A percentile compares a stretch with the other conserved stretches of the same genome.
Conservation (phyloP, 1,284 basidiomycete species). For the Lignosus rhinocerotis region DNA sequence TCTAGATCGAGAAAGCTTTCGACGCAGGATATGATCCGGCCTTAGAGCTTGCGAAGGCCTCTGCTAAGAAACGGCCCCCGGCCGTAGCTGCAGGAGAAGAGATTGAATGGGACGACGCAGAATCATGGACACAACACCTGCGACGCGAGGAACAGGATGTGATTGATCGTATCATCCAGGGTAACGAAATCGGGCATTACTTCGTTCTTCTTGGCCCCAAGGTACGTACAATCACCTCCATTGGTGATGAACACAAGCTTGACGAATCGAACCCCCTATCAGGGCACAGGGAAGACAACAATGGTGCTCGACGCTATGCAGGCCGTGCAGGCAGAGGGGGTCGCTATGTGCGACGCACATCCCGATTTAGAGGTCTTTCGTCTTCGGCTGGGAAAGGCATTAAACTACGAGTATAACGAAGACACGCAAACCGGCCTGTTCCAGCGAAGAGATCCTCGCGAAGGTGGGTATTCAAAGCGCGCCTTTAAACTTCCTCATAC, state of each 20-base stretch:
- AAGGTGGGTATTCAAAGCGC: conserved; percentile 48
- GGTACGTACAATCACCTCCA: conserved; percentile 36
- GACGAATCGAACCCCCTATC: not conserved
- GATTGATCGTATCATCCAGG: conserved; percentile 79
- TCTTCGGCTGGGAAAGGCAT: conserved; percentile 76
- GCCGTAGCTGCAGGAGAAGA: conserved; percentile 27
- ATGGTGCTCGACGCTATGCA: conserved; percentile 84
- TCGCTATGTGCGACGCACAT: conserved; percentile 56
- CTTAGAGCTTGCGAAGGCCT: conserved; percentile 64
- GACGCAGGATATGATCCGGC: conserved; percentile 74
- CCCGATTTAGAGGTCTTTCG: conserved; percentile 77
- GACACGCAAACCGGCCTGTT: conserved; percentile 79
- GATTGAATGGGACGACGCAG: conserved; percentile 39
- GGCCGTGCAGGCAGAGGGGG: conserved; percentile 69
- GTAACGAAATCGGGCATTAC: conserved; percentile 71
- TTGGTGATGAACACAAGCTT: not conserved
- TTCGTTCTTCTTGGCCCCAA: conserved; percentile 79
- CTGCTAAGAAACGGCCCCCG: conserved; percentile 32
- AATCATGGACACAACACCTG: conserved; percentile 59
- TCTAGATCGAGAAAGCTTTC: conserved; percentile 66
- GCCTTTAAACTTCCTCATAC: not conserved
- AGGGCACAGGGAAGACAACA: conserved; percentile 72
- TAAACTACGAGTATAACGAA: conserved; percentile 81
- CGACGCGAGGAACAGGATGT: conserved; percentile 70
- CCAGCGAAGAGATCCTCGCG: conserved; percentile 79